Conservation (phyloP, 1,139 yeast genomes). For the Hansenula sp. region DNA sequence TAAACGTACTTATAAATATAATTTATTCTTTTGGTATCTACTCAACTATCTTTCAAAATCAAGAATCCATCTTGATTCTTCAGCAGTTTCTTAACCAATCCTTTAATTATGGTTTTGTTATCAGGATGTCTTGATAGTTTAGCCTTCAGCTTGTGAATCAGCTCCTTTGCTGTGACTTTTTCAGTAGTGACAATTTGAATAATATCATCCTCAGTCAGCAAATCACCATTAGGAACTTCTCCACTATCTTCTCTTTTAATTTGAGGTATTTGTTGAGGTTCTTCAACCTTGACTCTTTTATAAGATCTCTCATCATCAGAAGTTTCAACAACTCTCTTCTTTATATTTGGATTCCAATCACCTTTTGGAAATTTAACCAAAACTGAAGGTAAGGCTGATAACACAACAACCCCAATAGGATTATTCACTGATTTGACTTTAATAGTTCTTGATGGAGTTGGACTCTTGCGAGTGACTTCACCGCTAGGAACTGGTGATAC, state of each 20-base stretch:
- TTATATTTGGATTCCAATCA: conserved; percentile 75
- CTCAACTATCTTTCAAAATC: conserved; percentile 38
- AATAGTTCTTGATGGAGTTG: conserved; percentile 15
- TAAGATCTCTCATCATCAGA: conserved; percentile 24
- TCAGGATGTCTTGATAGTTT: conserved; percentile 68
- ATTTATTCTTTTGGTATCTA: no score
- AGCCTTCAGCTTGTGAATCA: conserved; percentile 55
- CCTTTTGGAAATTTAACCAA: conserved; percentile 72
- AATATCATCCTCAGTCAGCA: conserved; percentile 69
- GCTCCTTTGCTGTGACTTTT: conserved; percentile 57
- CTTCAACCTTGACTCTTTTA: conserved; percentile 40
- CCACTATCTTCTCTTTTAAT: conserved; percentile 16
- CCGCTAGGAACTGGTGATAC: conserved; percentile 32
- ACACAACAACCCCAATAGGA: conserved; percentile 51
- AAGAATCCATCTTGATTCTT: conserved; percentile 62
- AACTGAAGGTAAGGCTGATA: conserved; percentile 60
- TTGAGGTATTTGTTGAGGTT: conserved; percentile 25
- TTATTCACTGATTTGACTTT: conserved; percentile 16
- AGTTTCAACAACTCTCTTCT: conserved; percentile 28
- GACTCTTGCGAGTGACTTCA: conserved; percentile 18
- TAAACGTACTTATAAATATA: no score
- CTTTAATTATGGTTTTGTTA: conserved; percentile 63
- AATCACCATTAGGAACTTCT: conserved; percentile 24
- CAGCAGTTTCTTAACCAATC: conserved; percentile 64
- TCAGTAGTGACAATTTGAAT: conserved; percentile 57